phyloP scores from a whole-genome alignment of 2,329 filamentous ascomycete species.

The Colletotrichum endophyticum region DNA sequence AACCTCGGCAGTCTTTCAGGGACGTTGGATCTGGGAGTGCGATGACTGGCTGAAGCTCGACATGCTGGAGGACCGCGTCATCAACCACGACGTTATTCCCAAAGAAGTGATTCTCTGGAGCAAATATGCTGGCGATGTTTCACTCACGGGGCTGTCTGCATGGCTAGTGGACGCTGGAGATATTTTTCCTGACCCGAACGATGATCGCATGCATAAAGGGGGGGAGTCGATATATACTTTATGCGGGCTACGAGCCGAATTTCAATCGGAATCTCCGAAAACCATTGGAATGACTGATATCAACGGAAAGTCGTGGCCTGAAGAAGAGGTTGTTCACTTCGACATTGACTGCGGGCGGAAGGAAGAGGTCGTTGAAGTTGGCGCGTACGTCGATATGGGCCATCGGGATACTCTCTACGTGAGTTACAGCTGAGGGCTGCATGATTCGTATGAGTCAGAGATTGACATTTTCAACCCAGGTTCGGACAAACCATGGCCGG shows the following conservation, averaged over 20 bases:
- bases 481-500: not conserved
- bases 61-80: not conserved
- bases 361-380: not conserved
- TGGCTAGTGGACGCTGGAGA: not conserved
- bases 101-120: not conserved
- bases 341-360: not conserved
- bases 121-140: not conserved
- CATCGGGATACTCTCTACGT: not conserved
- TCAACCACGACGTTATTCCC: not conserved
- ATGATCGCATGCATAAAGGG: not conserved
- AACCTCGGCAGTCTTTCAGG: not conserved
- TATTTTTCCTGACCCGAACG: not conserved
- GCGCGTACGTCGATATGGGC: not conserved
- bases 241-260: not conserved
- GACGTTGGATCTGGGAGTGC: not conserved
- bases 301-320: not conserved
- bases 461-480: not conserved
- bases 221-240: not conserved
- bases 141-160: not conserved
- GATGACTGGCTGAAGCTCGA: not conserved
- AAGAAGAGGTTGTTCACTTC: not conserved
- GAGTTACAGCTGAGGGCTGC: not conserved
- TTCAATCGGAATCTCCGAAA: not conserved
- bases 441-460: not conserved
- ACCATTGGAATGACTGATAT: not conserved